phyloP scores from a whole-genome alignment of 2,329 filamentous ascomycete species.

The Thermochaetoides dissita region DNA sequence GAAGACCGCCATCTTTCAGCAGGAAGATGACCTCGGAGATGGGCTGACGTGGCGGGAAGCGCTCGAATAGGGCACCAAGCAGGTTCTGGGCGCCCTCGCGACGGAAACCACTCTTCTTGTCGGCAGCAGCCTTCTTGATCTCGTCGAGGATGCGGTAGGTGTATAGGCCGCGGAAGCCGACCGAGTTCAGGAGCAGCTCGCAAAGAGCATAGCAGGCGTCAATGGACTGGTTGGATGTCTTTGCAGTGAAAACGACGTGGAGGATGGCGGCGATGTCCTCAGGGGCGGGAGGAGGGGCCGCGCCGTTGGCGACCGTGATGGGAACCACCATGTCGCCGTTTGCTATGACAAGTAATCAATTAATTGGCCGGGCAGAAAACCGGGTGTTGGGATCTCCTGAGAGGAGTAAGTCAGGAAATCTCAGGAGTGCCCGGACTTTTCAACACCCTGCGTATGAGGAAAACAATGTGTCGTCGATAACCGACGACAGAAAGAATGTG shows the following conservation, averaged over 20 bases:
- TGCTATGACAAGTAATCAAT: too few species aligned
- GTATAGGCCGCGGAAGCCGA: slow-evolving; percentile 38
- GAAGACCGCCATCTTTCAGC: slow-evolving; percentile 61
- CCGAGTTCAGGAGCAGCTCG: slow-evolving; percentile 39
- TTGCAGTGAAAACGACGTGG: slow-evolving; percentile 53
- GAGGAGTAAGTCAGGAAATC: neutral
- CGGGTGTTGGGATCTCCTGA: neutral
- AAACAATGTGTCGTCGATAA: too few species aligned
- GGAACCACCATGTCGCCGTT: slow-evolving; percentile 14
- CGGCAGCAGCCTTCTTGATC: slow-evolving; percentile 59
- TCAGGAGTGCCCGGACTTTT: too few species aligned
- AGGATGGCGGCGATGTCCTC: slow-evolving; percentile 53
- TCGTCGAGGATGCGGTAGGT: slow-evolving; percentile 41
- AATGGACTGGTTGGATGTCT: slow-evolving; percentile 55
- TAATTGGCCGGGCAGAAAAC: too few species aligned
- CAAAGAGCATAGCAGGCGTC: slow-evolving; percentile 49
- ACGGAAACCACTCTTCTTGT: slow-evolving; percentile 82
- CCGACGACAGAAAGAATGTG: too few species aligned
- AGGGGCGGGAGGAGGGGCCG: slow-evolving; percentile 43
- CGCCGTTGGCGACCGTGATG: slow-evolving; percentile 15
- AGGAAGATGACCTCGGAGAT: slow-evolving; percentile 71
- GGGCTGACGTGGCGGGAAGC: slow-evolving; percentile 63
- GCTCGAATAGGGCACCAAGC: slow-evolving; percentile 84
- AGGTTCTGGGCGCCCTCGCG: slow-evolving; percentile 92
- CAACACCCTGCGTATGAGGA: too few species aligned